These are phyloP conservation scores for Phytophthora megakarya DNA, from an alignment of 352 stramenopile genomes.

Conservation along the genomic window DNA sequence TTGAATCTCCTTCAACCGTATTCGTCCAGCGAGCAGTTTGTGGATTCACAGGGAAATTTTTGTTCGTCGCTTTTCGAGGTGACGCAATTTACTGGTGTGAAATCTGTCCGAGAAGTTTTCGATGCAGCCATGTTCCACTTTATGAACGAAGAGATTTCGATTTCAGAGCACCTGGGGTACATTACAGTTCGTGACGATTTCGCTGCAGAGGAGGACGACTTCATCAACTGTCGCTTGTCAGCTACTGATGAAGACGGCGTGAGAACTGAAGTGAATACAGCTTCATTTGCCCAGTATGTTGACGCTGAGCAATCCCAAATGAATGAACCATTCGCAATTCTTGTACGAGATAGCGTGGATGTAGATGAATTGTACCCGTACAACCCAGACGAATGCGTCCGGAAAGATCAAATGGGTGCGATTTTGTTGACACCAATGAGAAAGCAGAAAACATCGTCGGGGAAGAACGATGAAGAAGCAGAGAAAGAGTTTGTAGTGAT, in stretches of 20 bases:
- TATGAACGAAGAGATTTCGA: constrained; percentile 44
- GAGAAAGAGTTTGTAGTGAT: constrained; percentile 15
- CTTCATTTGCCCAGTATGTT: constrained; percentile 17
- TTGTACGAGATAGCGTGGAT: constrained; percentile 25
- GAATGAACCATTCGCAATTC: constrained; percentile 6
- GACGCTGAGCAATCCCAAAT: not conserved
- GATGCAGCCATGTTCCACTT: constrained; percentile 36
- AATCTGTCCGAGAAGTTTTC: constrained; percentile 30
- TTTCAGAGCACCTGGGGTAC: constrained; percentile 38
- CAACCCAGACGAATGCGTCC: constrained; percentile 19
- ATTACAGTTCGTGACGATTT: constrained; percentile 46
- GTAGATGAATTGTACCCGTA: constrained; percentile 27
- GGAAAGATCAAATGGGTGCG: constrained; percentile 15
- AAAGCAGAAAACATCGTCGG: not conserved
- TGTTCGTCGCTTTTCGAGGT: constrained; percentile 38
- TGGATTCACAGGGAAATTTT: constrained; percentile 26
- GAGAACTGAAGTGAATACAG: constrained; percentile 21
- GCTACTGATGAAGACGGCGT: constrained; percentile 22
- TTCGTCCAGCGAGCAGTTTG: constrained; percentile 25
- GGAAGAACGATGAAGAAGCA: not conserved
- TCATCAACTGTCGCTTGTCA: constrained; percentile 15
- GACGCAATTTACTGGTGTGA: constrained; percentile 30
- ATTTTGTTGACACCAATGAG: constrained; percentile 14
- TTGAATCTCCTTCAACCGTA: constrained; percentile 45
- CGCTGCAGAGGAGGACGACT: constrained; percentile 6